Evolutionary conservation across 495 filamentous ascomycete species (phyloP).

Genomic region (Xylaria venustula): DNA sequence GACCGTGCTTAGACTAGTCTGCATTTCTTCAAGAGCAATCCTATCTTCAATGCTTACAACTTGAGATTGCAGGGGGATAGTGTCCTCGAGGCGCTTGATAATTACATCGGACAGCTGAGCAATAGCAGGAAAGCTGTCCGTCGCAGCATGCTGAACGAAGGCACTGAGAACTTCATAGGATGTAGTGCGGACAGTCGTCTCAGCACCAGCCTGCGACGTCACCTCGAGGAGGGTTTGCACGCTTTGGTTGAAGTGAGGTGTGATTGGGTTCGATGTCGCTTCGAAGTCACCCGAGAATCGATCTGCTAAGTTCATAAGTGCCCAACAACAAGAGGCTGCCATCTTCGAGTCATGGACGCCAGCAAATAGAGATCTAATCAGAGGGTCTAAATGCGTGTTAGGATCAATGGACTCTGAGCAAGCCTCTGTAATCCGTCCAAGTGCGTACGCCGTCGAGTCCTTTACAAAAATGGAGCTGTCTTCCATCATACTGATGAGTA

Average conservation of each 20-base stretch:
- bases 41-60: constrained; percentile 96
- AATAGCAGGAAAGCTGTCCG: constrained; percentile 77
- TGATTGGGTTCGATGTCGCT: constrained; percentile 76
- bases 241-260: constrained; percentile 89
- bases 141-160: constrained; percentile 85
- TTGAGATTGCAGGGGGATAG: constrained; percentile 85
- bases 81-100: constrained; percentile 85
- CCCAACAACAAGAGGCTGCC: constrained; percentile 98
- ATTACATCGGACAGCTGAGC: constrained; percentile 79
- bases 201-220: constrained; percentile 79
- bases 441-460: constrained; percentile 95
- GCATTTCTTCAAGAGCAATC: constrained; percentile 93
- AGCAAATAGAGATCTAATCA: constrained; percentile 86
- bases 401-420: constrained; percentile 88
- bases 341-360: constrained; percentile 94
- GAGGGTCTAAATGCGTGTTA: constrained; percentile 69
- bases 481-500: constrained; percentile 94
- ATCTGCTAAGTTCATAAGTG: constrained; percentile 96
- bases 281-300: constrained; percentile 82
- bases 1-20: constrained; percentile 89
- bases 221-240: constrained; percentile 79
- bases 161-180: constrained; percentile 97
- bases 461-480: constrained; percentile 84
- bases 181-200: constrained; percentile 91
- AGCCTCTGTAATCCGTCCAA: constrained; percentile 91